A percentile compares a stretch with the other conserved stretches of the same genome.
phyloP scores from a whole-genome alignment of 1,284 basidiomycete species.

The Ceratobasidium sp. region DNA sequence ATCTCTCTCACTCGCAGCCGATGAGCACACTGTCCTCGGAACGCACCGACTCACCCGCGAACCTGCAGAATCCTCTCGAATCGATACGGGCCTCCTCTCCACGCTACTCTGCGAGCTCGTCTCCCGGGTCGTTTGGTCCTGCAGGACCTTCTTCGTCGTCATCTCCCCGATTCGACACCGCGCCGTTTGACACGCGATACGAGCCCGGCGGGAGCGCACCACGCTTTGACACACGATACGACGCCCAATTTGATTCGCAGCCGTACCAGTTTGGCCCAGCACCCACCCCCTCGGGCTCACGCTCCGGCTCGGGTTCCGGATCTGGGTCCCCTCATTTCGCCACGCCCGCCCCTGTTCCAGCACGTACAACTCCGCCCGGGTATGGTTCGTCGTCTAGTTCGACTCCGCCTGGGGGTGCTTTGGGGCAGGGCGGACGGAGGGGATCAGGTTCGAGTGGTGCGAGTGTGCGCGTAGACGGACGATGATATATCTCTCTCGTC shows the following conservation, averaged over 20 bases:
- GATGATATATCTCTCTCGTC: not conserved
- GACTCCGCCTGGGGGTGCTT: constrained; percentile 3
- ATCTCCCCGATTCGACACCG: not conserved
- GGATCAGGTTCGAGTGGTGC: not conserved
- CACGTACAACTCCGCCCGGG: constrained; percentile 15
- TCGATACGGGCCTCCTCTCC: constrained; percentile 23
- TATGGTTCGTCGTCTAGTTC: constrained; percentile 17
- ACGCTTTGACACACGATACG: not conserved
- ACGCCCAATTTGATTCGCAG: not conserved
- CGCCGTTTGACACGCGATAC: constrained; percentile 1
- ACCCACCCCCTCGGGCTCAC: too few relatives aligned
- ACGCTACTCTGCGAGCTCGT: constrained; percentile 4
- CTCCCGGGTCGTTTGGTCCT: not conserved
- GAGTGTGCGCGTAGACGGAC: constrained; percentile 1
- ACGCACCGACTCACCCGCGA: constrained; percentile 16
- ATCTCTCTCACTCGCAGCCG: constrained; percentile 18
- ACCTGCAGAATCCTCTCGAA: constrained; percentile 24
- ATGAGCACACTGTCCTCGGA: constrained; percentile 31
- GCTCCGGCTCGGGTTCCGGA: not conserved
- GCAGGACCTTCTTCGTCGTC: not conserved
- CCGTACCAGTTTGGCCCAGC: not conserved
- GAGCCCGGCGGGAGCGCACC: not conserved
- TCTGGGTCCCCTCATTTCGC: constrained; percentile 1
- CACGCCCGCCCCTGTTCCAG: not conserved
- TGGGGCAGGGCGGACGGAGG: not conserved